A percentile compares a stretch with the other conserved stretches of the same genome.
Conservation (phyloP, 441 rosid genomes). For the Arabidopsis lyrata region DNA sequence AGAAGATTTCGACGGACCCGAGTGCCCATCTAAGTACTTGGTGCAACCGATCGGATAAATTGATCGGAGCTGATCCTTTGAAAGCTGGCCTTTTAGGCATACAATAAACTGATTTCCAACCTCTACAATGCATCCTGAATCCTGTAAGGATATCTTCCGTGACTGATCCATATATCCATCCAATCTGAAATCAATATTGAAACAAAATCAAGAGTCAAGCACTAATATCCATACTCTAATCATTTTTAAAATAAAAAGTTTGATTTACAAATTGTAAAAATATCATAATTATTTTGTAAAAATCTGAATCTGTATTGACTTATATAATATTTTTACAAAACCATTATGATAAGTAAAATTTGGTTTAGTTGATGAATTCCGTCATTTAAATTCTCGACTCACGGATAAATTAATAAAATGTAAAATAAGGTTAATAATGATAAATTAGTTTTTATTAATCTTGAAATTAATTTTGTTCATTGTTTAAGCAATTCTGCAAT, state of each 20-base stretch:
- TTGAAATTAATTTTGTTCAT: neutral
- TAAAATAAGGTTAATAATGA: too few relatives aligned
- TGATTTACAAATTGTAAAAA: too few relatives aligned
- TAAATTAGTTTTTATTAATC: too few relatives aligned
- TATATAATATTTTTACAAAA: too few relatives aligned
- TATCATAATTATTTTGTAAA: too few relatives aligned
- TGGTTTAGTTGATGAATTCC: too few relatives aligned
- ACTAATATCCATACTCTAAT: neutral
- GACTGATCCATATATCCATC: constrained; percentile 96
- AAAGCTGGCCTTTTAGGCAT: constrained; percentile 80
- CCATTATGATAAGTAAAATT: too few relatives aligned
- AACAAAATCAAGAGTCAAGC: neutral
- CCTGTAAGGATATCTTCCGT: constrained; percentile 93
- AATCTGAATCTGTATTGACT: too few relatives aligned
- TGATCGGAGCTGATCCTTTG: constrained; percentile 93
- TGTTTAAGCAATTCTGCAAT: neutral
- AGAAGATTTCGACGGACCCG: constrained; percentile 90
- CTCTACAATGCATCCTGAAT: constrained; percentile 95
- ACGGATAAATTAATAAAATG: too few relatives aligned
- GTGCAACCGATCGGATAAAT: constrained; percentile 87
- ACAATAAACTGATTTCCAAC: constrained; percentile 92
- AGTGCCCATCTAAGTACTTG: constrained; percentile 97
- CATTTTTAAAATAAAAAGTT: neutral
- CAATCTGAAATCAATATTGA: constrained; percentile 56
- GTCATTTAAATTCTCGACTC: too few relatives aligned